phyloP scores from a whole-genome alignment of 768 basidiomycete species.

The Crucibulum laeve region DNA sequence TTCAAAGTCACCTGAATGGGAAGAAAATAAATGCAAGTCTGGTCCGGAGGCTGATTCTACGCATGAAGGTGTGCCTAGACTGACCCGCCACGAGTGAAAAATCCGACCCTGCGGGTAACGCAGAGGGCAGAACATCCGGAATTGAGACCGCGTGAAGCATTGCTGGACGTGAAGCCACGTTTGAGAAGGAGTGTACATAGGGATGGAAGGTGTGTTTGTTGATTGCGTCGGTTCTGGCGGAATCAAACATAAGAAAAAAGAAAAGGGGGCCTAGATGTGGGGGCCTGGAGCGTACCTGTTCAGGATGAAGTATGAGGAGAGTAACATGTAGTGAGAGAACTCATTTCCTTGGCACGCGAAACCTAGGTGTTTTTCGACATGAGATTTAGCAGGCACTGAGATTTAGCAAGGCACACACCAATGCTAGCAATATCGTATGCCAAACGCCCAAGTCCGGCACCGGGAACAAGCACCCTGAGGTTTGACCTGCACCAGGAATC shows the following conservation, averaged over 20 bases:
- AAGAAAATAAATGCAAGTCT: background rate
- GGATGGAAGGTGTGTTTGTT: conserved; percentile 78
- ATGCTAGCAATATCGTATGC: conserved; percentile 84
- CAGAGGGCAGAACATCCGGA: conserved; percentile 81
- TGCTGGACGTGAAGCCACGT: conserved; percentile 51
- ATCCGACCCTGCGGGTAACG: conserved; percentile 56
- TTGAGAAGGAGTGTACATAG: conserved; percentile 91
- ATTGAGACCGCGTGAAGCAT: conserved; percentile 68
- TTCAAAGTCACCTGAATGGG: conserved; percentile 79
- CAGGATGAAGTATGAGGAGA: conserved; percentile 82
- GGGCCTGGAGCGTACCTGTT: conserved; percentile 55
- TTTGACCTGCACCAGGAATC: conserved; percentile 33
- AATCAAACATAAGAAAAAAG: conserved; percentile 12
- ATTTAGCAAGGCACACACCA: conserved; percentile 38
- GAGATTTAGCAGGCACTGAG: too few relatives aligned
- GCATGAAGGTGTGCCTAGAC: conserved; percentile 7
- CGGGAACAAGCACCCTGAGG: conserved; percentile 81
- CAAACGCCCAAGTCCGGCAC: conserved; percentile 83
- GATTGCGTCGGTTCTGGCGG: conserved; percentile 53
- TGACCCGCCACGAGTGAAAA: conserved; percentile 86
- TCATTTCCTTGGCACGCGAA: conserved; percentile 93
- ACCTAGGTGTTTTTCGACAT: conserved; percentile 37
- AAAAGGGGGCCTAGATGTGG: background rate
- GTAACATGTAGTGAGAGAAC: conserved; percentile 93
- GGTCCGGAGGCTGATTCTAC: background rate